phyloP scores from a whole-genome alignment of 73 alveolate genomes.

The Stentor roeselii region DNA sequence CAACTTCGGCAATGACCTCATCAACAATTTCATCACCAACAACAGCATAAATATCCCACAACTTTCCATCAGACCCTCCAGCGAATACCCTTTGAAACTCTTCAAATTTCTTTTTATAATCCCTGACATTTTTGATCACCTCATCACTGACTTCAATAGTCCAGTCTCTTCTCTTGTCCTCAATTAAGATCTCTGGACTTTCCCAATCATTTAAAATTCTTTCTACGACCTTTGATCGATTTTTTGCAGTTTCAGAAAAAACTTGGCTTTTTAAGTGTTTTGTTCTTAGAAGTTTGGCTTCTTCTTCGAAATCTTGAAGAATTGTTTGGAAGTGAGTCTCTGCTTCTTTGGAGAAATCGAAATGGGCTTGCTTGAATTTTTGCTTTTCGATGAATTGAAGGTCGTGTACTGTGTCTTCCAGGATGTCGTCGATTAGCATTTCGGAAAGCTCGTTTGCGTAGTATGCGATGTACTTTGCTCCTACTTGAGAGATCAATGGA shows the following conservation, averaged over 20 bases:
- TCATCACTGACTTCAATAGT: neutral
- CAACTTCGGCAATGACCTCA: neutral
- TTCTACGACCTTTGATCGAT: neutral
- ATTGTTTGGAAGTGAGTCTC: neutral
- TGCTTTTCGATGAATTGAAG: conserved; percentile 39
- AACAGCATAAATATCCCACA: conserved; percentile 15
- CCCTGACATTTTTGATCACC: neutral
- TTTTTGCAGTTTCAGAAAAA: neutral
- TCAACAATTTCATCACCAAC: conserved; percentile 16
- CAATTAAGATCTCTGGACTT: neutral
- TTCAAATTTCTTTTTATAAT: neutral
- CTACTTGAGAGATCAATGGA: conserved; percentile 54
- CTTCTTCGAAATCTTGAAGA: conserved; percentile 3
- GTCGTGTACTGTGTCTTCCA: conserved; percentile 51
- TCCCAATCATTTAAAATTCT: neutral
- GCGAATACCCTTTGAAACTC: neutral
- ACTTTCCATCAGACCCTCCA: conserved; percentile 19
- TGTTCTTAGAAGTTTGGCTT: neutral
- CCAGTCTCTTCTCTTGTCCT: neutral
- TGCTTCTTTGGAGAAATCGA: neutral
- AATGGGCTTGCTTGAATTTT: neutral
- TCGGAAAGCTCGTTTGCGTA: conserved; percentile 62
- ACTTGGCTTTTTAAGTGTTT: too few species aligned
- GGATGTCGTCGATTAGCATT: conserved; percentile 50
- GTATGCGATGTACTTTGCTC: conserved; percentile 52